Conservation (phyloP, 495 filamentous ascomycete species). For the Trichoderma erinaceum region DNA sequence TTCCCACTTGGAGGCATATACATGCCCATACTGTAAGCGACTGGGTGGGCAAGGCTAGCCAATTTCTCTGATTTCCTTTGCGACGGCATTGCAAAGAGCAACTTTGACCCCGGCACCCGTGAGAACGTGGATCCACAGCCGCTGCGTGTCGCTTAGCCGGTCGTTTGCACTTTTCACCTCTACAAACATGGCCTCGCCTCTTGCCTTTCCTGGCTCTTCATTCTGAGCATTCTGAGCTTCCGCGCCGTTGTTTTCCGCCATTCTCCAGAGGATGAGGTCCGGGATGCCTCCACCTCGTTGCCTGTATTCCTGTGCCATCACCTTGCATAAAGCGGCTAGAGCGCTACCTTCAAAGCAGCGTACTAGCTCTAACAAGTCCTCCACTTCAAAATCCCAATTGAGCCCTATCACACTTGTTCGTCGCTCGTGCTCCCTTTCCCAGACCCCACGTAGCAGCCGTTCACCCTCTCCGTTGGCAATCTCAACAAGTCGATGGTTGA, state of each 20-base stretch:
- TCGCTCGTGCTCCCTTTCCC: slow-evolving; percentile 56
- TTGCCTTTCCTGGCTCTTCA: slow-evolving; percentile 13
- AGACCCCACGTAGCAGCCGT: slow-evolving; percentile 58
- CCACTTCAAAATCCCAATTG: slow-evolving; percentile 79
- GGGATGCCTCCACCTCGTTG: slow-evolving; percentile 83
- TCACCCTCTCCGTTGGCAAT: slow-evolving; percentile 71
- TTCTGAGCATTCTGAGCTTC: background rate
- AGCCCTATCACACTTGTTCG: slow-evolving; percentile 82
- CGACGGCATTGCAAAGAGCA: slow-evolving; percentile 82
- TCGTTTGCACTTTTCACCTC: slow-evolving; percentile 97
- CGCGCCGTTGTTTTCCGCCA: slow-evolving; percentile 27
- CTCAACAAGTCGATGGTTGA: slow-evolving; percentile 79
- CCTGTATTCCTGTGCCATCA: slow-evolving; percentile 90
- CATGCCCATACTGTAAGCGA: background rate
- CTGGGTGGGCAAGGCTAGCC: slow-evolving; percentile 20
- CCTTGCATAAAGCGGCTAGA: slow-evolving; percentile 78
- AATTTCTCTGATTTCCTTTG: slow-evolving; percentile 53
- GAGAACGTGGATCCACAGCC: slow-evolving; percentile 94
- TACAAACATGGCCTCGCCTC: slow-evolving; percentile 67
- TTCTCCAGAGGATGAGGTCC: slow-evolving; percentile 84
- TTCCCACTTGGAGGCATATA: background rate
- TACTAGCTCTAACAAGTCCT: slow-evolving; percentile 80
- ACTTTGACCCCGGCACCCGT: slow-evolving; percentile 76
- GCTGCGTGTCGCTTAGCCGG: slow-evolving; percentile 89
- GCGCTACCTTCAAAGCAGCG: slow-evolving; percentile 71